phyloP scores from a whole-genome alignment of 2,329 filamentous ascomycete species.

The Keithomyces neogunnii region DNA sequence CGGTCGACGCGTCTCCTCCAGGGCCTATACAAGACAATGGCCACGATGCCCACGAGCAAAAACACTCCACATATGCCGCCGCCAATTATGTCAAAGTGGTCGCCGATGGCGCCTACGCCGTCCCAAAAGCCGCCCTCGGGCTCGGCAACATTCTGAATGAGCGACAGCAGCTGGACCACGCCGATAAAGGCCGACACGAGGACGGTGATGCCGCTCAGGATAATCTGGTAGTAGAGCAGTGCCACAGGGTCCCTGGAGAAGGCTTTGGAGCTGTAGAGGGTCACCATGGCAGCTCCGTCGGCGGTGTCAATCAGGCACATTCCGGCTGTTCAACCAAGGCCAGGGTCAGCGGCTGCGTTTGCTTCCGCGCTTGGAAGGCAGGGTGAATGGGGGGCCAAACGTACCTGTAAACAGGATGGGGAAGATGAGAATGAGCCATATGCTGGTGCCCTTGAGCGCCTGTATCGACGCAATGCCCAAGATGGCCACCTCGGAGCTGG shows the following conservation, averaged over 20 bases:
- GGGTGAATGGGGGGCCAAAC: conserved; percentile 9
- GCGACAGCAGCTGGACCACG: conserved; percentile 70
- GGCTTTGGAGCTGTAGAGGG: conserved; percentile 73
- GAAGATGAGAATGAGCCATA: conserved; percentile 93
- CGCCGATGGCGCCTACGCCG: conserved; percentile 65
- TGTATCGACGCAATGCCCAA: conserved; percentile 85
- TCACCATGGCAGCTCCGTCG: conserved; percentile 92
- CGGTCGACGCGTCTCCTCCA: conserved; percentile 54
- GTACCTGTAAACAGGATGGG: conserved; percentile 78
- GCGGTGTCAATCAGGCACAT: conserved; percentile 94
- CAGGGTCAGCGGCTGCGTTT: no score
- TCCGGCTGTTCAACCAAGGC: conserved; percentile 45
- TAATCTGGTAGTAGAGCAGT: conserved; percentile 87
- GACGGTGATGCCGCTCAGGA: conserved; percentile 76
- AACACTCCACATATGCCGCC: conserved; percentile 83
- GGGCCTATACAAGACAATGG: conserved; percentile 67
- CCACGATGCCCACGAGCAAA: conserved; percentile 64
- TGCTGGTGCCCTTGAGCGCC: conserved; percentile 73
- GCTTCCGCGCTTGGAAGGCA: neutral
- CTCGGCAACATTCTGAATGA: conserved; percentile 68
- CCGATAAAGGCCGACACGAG: conserved; percentile 80
- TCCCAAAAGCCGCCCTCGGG: conserved; percentile 81
- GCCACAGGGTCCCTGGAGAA: conserved; percentile 78
- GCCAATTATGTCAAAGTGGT: conserved; percentile 80
- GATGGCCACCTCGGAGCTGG: conserved; percentile 86